phyloP scores from a whole-genome alignment of 2,329 filamentous ascomycete species.

The Boeremia exigua region DNA sequence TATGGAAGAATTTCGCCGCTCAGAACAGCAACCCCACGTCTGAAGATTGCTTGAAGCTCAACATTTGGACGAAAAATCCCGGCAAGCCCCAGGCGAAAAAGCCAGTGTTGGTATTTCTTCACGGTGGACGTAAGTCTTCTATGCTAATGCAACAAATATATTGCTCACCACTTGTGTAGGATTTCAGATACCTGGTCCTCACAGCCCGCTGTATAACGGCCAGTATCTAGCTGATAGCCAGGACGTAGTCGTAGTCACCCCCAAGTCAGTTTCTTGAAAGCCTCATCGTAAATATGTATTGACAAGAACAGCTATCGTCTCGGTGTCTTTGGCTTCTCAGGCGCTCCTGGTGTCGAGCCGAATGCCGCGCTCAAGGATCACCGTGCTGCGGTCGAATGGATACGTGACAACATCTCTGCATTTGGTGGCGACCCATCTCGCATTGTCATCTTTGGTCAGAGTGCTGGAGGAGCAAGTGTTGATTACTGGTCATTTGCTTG shows the following conservation, averaged over 20 bases:
- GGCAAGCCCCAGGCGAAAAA: conserved; percentile 26
- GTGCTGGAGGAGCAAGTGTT: conserved; percentile 49
- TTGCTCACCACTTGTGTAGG: conserved; percentile 18
- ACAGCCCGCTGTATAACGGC: conserved; percentile 37
- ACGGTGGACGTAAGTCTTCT: conserved; percentile 34
- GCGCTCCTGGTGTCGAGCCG: conserved; percentile 41
- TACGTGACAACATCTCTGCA: conserved; percentile 48
- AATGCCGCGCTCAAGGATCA: conserved; percentile 47
- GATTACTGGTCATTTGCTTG: conserved; percentile 60
- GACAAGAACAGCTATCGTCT: conserved; percentile 41
- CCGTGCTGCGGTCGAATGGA: conserved; percentile 46
- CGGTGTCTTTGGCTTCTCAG: conserved; percentile 50
- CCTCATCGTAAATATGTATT: not conserved
- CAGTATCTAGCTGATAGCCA: conserved; percentile 35
- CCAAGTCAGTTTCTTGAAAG: conserved; percentile 22
- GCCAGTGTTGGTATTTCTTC: conserved; percentile 38
- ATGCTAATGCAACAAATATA: not conserved
- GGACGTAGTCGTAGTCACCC: conserved; percentile 41
- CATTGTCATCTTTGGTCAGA: conserved; percentile 51
- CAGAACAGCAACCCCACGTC: conserved; percentile 30
- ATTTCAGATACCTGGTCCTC: conserved; percentile 33
- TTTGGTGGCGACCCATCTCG: conserved; percentile 50
- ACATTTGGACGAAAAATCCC: conserved; percentile 35
- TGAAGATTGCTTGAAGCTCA: conserved; percentile 41
- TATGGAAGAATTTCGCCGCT: conserved; percentile 37